Evolutionary conservation across 495 filamentous ascomycete species (phyloP).

Genomic region (Trichoderma parareesei): DNA sequence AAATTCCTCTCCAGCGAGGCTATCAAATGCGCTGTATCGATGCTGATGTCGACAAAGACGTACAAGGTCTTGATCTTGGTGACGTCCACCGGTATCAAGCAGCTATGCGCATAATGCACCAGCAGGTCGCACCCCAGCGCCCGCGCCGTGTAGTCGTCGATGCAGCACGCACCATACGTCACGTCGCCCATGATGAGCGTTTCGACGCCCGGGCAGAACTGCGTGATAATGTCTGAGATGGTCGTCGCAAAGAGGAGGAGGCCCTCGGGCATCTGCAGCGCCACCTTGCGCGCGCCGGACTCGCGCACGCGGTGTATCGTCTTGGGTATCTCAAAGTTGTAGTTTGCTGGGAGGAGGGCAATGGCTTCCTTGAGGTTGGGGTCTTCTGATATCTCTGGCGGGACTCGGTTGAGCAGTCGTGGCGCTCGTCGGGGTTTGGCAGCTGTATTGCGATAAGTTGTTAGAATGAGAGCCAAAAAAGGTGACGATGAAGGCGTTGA

Average conservation of each 20-base stretch:
- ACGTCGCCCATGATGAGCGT: slow-evolving; percentile 99
- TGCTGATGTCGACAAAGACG: slow-evolving; percentile 96
- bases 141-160: slow-evolving; percentile 95
- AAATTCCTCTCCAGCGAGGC: slow-evolving; percentile 88
- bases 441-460: slow-evolving; percentile 21
- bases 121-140: slow-evolving; percentile 91
- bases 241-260: slow-evolving; percentile 94
- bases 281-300: slow-evolving; percentile 66
- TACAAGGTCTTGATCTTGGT: slow-evolving; percentile 94
- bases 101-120: slow-evolving; percentile 96
- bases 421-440: slow-evolving; percentile 58
- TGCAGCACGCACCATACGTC: slow-evolving; percentile 97
- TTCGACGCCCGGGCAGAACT: slow-evolving; percentile 84
- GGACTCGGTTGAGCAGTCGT: slow-evolving; percentile 80
- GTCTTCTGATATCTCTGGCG: slow-evolving; percentile 77
- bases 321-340: slow-evolving; percentile 97
- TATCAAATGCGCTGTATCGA: slow-evolving; percentile 80
- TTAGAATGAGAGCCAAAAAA: not conserved
- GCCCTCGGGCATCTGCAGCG: slow-evolving; percentile 93
- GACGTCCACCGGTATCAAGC: slow-evolving; percentile 89
- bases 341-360: slow-evolving; percentile 79
- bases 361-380: slow-evolving; percentile 85
- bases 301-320: slow-evolving; percentile 90
- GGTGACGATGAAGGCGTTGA: not conserved
- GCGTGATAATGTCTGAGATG: slow-evolving; percentile 91